phyloP scores from a whole-genome alignment of 495 filamentous ascomycete genomes.

The Penicillium mononematosum region DNA sequence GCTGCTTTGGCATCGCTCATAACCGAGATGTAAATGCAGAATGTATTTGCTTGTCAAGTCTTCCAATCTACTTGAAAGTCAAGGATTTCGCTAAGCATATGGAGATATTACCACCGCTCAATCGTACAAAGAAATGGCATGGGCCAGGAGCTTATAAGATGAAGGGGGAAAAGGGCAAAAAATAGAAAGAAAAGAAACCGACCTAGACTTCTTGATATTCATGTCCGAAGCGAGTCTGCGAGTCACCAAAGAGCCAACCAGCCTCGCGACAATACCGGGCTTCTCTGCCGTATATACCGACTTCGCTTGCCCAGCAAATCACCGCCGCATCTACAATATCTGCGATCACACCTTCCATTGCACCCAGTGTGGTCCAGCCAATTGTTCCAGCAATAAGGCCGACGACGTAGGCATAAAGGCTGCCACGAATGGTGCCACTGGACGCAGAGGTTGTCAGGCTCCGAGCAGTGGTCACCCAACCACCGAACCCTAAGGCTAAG shows the following conservation, averaged over 20 bases:
- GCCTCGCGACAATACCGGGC: constrained; percentile 85
- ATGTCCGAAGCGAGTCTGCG: constrained; percentile 13
- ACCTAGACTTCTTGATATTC: constrained; percentile 25
- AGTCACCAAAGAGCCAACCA: constrained; percentile 73
- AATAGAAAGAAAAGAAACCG: neutral
- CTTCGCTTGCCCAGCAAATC: constrained; percentile 91
- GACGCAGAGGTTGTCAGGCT: constrained; percentile 57
- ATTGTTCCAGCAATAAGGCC: constrained; percentile 88
- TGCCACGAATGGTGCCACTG: constrained; percentile 65
- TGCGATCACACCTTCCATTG: constrained; percentile 88
- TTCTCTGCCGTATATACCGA: constrained; percentile 63
- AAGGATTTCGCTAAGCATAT: neutral
- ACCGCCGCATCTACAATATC: constrained; percentile 90
- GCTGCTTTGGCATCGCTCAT: neutral
- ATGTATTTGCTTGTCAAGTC: neutral
- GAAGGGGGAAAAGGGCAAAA: neutral
- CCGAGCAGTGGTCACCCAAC: constrained; percentile 90
- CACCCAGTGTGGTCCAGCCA: constrained; percentile 92
- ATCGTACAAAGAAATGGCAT: constrained; percentile 7
- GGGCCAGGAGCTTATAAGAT: constrained; percentile 1
- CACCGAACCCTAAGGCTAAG: constrained; percentile 85
- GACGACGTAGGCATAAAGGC: constrained; percentile 91
- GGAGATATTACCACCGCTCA: constrained; percentile 12
- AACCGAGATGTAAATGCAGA: neutral
- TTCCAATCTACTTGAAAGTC: neutral